Evolutionary conservation across 1,139 yeast species (phyloP), one percentile per base, ranked within the genome.

Genomic region (Zygotorulaspora mrakii): DNA sequence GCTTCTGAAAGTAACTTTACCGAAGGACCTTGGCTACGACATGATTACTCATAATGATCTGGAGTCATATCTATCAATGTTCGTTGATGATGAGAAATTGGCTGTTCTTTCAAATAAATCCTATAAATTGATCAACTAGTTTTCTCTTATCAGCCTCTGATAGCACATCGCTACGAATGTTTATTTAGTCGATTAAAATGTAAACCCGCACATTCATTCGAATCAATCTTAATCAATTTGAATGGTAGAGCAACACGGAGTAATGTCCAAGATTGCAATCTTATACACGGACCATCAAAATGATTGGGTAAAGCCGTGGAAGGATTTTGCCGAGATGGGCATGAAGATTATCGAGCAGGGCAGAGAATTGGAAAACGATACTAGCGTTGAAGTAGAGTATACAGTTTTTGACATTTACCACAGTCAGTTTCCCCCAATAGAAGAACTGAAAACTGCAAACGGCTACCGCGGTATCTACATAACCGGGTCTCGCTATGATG

Each of bases 401-500:
- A 37, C 35, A 10, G 40, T 52, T 2, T 53, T 43, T 28, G 49
- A 55, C 23, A 37, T 49, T 3, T 45, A 42, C 31, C 34, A 48
- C n/a, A 45, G 45, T n/a, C 51, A 56, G 14, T 64, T 50, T 33
- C 65, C 65, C 2, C 26, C 36, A 1, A 30, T 49, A 5, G 44
- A 40, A 5, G 46, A 53, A 20, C 37, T 59, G 11, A 34, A 29
- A 14, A 28, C 16, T 5, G 39, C 18, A n/a, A 35, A 32, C 3
- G 40, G 42, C 3, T 52, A 47, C 35, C 31, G 42, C 11, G 68
- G 78, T 1, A 59, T 76, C 18, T 57, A 74, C 13, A 51, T 79
- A 20, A 77, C 82, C 2, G 85, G 85, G 0, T 76, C 82, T 3
- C 59, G 74, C 35, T 57, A 69, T 26, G 83, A 78, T 50, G 64